These are phyloP conservation scores for Mycosphaerella arachidis DNA, from an alignment of 2,329 filamentous ascomycete genomes.

Conservation along the genomic window DNA sequence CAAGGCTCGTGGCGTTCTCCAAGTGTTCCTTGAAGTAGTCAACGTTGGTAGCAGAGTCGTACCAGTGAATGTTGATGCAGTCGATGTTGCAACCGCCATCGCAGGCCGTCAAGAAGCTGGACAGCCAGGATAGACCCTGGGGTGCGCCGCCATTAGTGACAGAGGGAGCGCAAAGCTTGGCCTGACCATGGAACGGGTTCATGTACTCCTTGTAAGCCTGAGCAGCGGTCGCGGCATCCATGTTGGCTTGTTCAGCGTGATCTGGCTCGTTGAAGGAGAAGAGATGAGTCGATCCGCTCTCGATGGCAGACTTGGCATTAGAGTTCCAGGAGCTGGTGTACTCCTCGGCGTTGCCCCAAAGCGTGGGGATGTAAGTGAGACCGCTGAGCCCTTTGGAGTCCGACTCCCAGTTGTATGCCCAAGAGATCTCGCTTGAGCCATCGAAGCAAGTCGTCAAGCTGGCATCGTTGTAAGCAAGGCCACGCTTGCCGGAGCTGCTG, in stretches of 20 bases:
- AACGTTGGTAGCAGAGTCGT: slow-evolving; percentile 47
- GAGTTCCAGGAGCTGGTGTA: slow-evolving; percentile 49
- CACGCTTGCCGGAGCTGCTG: slow-evolving; percentile 52
- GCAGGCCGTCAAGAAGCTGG: slow-evolving; percentile 51
- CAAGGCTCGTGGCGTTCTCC: slow-evolving; percentile 36
- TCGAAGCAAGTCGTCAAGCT: slow-evolving; percentile 51
- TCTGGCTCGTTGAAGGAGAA: slow-evolving; percentile 73
- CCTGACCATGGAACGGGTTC: slow-evolving; percentile 52
- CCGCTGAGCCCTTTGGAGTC: slow-evolving; percentile 40
- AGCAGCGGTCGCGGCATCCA: slow-evolving; percentile 52
- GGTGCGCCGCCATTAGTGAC: slow-evolving; percentile 54
- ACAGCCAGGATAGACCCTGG: slow-evolving; percentile 55
- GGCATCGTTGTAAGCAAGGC: slow-evolving; percentile 63
- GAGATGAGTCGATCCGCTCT: slow-evolving; percentile 52
- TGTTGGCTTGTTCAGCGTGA: slow-evolving; percentile 54
- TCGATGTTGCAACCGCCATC: slow-evolving; percentile 40
- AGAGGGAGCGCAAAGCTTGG: slow-evolving; percentile 55
- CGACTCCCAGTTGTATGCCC: slow-evolving; percentile 67
- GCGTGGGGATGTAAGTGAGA: slow-evolving; percentile 62
- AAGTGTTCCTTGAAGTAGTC: slow-evolving; percentile 55
- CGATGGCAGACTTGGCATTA: slow-evolving; percentile 51
- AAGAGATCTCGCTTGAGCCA: slow-evolving; percentile 46
- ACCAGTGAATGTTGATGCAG: slow-evolving; percentile 63
- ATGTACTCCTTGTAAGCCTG: slow-evolving; percentile 51
- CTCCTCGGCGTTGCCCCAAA: slow-evolving; percentile 44